phyloP scores from a whole-genome alignment of 139 green algal species.

The Tetradesmus lagerheimii region DNA sequence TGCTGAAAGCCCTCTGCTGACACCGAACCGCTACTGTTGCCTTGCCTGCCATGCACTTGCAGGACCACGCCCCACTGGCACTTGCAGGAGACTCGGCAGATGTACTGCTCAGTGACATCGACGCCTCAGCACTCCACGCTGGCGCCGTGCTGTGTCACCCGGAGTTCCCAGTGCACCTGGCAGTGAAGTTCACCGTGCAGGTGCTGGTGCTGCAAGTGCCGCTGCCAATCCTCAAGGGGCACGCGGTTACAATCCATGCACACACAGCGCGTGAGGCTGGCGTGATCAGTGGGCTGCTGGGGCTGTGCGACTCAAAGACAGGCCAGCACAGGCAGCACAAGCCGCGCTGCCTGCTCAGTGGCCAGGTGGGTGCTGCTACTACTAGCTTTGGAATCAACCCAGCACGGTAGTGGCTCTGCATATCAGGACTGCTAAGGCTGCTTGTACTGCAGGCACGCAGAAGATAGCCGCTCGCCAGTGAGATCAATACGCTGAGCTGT shows the following conservation, averaged over 20 bases:
- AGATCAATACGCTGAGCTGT: too few relatives aligned
- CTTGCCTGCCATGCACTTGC: neutral
- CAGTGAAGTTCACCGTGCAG: slow-evolving; percentile 61
- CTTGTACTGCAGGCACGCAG: too few relatives aligned
- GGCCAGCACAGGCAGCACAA: slow-evolving; percentile 71
- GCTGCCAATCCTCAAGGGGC: slow-evolving; percentile 85
- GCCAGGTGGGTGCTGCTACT: slow-evolving; percentile 48
- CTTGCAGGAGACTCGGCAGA: slow-evolving; percentile 86
- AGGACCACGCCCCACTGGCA: slow-evolving; percentile 60
- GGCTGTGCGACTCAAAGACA: slow-evolving; percentile 80
- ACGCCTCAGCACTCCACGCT: slow-evolving; percentile 51
- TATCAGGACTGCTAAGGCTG: too few relatives aligned
- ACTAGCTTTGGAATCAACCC: too few relatives aligned
- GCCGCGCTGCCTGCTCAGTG: slow-evolving; percentile 77
- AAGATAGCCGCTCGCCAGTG: too few relatives aligned
- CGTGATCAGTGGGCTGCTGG: slow-evolving; percentile 74
- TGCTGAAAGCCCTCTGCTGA: too few relatives aligned
- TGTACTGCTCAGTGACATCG: slow-evolving; percentile 75
- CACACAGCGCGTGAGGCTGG: slow-evolving; percentile 82
- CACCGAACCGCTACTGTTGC: neutral
- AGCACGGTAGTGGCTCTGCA: too few relatives aligned
- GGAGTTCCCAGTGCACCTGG: slow-evolving; percentile 82
- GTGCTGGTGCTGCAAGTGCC: slow-evolving; percentile 87
- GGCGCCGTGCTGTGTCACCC: slow-evolving; percentile 81
- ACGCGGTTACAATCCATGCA: slow-evolving; percentile 78